phyloP scores from a whole-genome alignment of 2,329 filamentous ascomycete genomes.

The Hypomyces rosellus region DNA sequence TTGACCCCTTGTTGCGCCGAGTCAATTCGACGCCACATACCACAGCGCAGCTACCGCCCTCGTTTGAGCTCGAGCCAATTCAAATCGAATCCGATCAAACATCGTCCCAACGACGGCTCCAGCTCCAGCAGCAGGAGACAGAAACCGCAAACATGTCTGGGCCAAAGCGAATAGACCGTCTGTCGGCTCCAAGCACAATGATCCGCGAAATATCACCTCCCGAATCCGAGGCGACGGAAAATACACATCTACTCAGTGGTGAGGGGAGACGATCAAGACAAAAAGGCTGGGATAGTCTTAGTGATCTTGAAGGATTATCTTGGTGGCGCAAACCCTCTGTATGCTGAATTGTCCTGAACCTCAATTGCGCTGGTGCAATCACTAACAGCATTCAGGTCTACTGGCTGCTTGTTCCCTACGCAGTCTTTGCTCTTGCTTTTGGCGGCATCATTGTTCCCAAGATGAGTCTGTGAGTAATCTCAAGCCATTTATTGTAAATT shows the following conservation, averaged over 20 bases:
- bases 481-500: not conserved
- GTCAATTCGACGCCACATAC: not conserved
- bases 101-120: too few species aligned
- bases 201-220: constrained; percentile 7
- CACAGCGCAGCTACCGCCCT: not conserved
- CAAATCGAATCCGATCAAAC: not conserved
- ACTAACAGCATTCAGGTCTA: constrained; percentile 51
- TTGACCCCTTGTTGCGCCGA: not conserved
- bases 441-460: constrained; percentile 82
- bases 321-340: constrained; percentile 61
- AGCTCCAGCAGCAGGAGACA: not conserved
- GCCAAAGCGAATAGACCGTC: constrained; percentile 5
- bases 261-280: constrained; percentile 13
- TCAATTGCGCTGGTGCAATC: not conserved
- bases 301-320: constrained; percentile 54
- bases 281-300: constrained; percentile 16
- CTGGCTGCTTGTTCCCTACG: constrained; percentile 77
- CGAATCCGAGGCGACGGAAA: constrained; percentile 25
- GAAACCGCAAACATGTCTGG: constrained; percentile 2
- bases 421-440: constrained; percentile 77
- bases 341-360: constrained; percentile 20
- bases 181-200: constrained; percentile 1
- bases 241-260: constrained; percentile 32
- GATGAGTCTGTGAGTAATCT: constrained; percentile 60
- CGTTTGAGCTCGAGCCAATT: not conserved